These are phyloP conservation scores for Botryotinia convoluta DNA, from an alignment of 2,329 filamentous ascomycete species.

Conservation along the genomic window DNA sequence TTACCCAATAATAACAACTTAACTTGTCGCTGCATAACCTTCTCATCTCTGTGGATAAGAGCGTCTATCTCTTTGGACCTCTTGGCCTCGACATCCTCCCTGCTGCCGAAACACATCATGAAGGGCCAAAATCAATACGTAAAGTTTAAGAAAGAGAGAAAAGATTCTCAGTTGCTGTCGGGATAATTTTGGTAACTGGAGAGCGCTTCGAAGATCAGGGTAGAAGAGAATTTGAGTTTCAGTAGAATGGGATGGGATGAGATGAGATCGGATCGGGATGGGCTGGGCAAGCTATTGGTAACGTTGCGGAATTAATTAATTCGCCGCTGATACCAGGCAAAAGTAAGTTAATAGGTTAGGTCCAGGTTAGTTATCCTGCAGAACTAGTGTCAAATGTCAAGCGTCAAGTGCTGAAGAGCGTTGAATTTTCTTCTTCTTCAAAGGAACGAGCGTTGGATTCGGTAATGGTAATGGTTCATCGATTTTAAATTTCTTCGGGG, in stretches of 20 bases:
- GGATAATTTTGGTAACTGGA: not conserved
- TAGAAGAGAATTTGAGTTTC: not conserved
- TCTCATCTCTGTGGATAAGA: constrained; percentile 81
- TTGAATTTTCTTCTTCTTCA: not conserved
- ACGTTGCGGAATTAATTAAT: not conserved
- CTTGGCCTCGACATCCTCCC: constrained; percentile 47
- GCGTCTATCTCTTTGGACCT: constrained; percentile 80
- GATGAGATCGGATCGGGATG: not conserved
- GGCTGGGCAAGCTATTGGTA: not conserved
- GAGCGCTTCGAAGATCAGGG: not conserved
- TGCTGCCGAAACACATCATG: constrained; percentile 63
- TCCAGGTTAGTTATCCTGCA: not conserved
- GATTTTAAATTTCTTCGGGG: not conserved
- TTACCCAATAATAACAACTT: constrained; percentile 91
- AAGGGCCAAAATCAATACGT: constrained; percentile 9
- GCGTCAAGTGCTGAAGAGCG: not conserved
- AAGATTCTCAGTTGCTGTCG: not conserved
- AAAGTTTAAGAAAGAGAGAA: not conserved
- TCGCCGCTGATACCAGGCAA: not conserved
- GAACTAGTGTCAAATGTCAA: not conserved
- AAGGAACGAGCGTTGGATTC: not conserved
- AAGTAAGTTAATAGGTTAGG: not conserved
- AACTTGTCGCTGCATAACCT: constrained; percentile 79
- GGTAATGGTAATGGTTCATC: not conserved
- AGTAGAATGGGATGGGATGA: not conserved